phyloP scores from a whole-genome alignment of 108 stramenopile genomes.

The Skeletonema marinoi region DNA sequence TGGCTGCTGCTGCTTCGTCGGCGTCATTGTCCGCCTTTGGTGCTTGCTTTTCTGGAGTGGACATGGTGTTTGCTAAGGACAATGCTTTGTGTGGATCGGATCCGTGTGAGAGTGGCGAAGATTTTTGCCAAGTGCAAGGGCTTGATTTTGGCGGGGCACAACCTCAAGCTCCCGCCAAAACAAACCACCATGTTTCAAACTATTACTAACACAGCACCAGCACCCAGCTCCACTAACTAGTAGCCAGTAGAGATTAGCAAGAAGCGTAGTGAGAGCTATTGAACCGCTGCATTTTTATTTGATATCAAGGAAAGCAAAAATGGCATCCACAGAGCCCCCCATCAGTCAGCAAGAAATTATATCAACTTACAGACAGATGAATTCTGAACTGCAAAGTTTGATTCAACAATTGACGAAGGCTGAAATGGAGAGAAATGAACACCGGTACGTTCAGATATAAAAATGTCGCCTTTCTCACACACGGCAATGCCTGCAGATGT shows the following conservation, averaged over 20 bases:
- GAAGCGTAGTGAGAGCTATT: not conserved
- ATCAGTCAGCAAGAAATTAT: slow-evolving; percentile 52
- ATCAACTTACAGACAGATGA: slow-evolving; percentile 53
- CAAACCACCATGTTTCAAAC: too few relatives aligned
- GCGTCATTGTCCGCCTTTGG: slow-evolving; percentile 8
- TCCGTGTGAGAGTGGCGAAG: not conserved
- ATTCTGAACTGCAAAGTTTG: slow-evolving; percentile 57
- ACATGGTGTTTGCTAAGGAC: slow-evolving; percentile 1
- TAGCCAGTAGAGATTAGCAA: too few relatives aligned
- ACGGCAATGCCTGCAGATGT: not conserved
- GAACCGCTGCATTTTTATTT: not conserved
- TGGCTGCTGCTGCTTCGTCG: not conserved
- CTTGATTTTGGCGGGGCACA: not conserved
- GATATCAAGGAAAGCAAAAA: not conserved
- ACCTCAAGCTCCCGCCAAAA: too few relatives aligned
- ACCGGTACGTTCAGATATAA: slow-evolving; percentile 27
- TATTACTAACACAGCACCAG: too few relatives aligned
- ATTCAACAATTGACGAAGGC: slow-evolving; percentile 64
- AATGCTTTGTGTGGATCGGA: not conserved
- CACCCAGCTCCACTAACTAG: too few relatives aligned
- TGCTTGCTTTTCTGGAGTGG: slow-evolving; percentile 1
- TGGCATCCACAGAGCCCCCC: slow-evolving; percentile 33
- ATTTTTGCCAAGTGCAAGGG: not conserved
- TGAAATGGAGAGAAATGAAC: slow-evolving; percentile 59
- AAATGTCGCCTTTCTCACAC: not conserved